A percentile compares a stretch with the other conserved stretches of the same genome.
phyloP scores from a whole-genome alignment of 1,284 basidiomycete species.

The Austroboletus rostrupii region DNA sequence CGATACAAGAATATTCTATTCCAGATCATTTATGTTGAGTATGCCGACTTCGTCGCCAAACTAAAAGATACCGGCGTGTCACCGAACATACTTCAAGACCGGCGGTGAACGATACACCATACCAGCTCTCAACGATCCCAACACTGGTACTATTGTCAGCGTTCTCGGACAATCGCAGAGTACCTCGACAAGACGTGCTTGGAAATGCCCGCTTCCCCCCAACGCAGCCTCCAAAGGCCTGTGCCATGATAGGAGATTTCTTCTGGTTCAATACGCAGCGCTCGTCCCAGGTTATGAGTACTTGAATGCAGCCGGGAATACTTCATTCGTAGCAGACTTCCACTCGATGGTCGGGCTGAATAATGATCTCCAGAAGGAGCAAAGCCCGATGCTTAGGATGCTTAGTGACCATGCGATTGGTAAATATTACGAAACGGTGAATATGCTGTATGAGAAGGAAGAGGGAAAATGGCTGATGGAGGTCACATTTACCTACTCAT shows the following conservation, averaged over 20 bases:
- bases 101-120: conserved; percentile 27
- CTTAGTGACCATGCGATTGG: conserved; percentile 19
- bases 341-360: conserved; percentile 5
- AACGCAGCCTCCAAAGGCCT: conserved; percentile 30
- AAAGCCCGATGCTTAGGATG: conserved; percentile 22
- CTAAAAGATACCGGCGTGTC: conserved; percentile 28
- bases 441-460: conserved; percentile 16
- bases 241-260: conserved; percentile 3
- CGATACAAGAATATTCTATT: conserved; percentile 31
- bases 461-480: conserved; percentile 27
- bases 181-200: conserved; percentile 46
- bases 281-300: conserved; percentile 15
- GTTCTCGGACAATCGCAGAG: conserved; percentile 36
- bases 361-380: conserved; percentile 25
- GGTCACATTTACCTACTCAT: conserved; percentile 27
- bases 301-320: conserved; percentile 17
- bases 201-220: conserved; percentile 35
- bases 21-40: conserved; percentile 28
- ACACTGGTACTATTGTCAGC: conserved; percentile 30
- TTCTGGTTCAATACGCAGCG: conserved; percentile 14
- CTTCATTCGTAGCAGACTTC: conserved; percentile 8
- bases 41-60: conserved; percentile 25
- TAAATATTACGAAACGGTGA: conserved; percentile 3
- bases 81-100: conserved; percentile 11
- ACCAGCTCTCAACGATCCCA: conserved; percentile 32